Conservation (phyloP, 2,329 filamentous ascomycete species). For the Ophiocordyceps polyrhachis-furcata region DNA sequence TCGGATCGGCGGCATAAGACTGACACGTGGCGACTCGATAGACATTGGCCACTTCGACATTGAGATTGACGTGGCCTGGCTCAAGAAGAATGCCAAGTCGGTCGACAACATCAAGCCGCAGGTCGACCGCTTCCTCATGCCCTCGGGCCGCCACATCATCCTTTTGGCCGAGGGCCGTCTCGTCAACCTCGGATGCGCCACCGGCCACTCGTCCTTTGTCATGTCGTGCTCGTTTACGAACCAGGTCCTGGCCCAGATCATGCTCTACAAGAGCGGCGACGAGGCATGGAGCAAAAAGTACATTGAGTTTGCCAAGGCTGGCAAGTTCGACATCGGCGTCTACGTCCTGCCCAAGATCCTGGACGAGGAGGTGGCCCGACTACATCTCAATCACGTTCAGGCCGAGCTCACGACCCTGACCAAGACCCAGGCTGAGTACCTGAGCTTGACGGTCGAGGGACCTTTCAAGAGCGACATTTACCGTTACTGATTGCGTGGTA, state of each 20-base stretch:
- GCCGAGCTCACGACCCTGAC: slow-evolving; percentile 81
- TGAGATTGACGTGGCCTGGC: slow-evolving; percentile 98
- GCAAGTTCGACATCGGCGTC: slow-evolving; percentile 80
- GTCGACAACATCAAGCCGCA: slow-evolving; percentile 99
- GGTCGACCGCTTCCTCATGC: slow-evolving; percentile 94
- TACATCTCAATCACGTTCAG: slow-evolving; percentile 87
- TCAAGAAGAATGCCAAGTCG: slow-evolving; percentile 89
- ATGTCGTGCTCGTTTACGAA: slow-evolving; percentile 99
- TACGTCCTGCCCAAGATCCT: slow-evolving; percentile 95
- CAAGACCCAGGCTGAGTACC: slow-evolving; percentile 81
- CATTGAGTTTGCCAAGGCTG: slow-evolving; percentile 82
- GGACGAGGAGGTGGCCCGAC: slow-evolving; percentile 92
- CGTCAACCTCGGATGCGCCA: slow-evolving; percentile 98
- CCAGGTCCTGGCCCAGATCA: slow-evolving; percentile 98
- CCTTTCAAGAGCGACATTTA: slow-evolving; percentile 87
- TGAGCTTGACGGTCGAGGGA: slow-evolving; percentile 67
- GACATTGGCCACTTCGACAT: slow-evolving; percentile 99
- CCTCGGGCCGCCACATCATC: slow-evolving; percentile 90
- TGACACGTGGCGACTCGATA: slow-evolving; percentile 3
- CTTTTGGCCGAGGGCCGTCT: slow-evolving; percentile 96
- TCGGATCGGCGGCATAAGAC: not conserved
- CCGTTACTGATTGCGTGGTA: too few relatives aligned
- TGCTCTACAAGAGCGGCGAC: slow-evolving; percentile 88
- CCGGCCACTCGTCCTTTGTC: slow-evolving; percentile 97
- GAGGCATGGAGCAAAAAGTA: slow-evolving; percentile 82